Evolutionary conservation across 768 basidiomycete genomes (phyloP).

Genomic region (Russula ochroleuca): DNA sequence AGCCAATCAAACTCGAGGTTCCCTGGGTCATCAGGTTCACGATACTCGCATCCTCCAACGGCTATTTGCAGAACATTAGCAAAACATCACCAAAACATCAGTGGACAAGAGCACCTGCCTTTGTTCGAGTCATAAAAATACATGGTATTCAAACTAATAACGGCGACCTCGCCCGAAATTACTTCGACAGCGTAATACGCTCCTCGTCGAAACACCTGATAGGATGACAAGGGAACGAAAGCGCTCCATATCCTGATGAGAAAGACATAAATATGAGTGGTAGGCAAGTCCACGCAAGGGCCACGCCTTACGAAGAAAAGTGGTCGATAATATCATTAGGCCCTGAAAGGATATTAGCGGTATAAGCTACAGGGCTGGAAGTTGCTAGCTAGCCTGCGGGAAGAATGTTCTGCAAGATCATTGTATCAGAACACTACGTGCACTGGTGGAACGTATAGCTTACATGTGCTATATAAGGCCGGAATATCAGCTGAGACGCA

Average conservation of each 20-base stretch:
- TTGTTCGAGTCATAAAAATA: conserved; percentile 91
- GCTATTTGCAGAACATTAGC: conserved; percentile 40
- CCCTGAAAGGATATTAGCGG: conserved; percentile 37
- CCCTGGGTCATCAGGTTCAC: conserved; percentile 72
- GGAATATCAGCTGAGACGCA: conserved; percentile 17
- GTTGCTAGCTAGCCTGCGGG: conserved; percentile 45
- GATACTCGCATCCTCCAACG: conserved; percentile 67
- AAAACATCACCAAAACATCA: not conserved
- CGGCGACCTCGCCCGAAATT: conserved; percentile 67
- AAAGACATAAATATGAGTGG: not conserved
- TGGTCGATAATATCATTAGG: conserved; percentile 66
- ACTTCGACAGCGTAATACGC: conserved; percentile 81
- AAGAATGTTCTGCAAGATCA: conserved; percentile 54
- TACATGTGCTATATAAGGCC: conserved; percentile 51
- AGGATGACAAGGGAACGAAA: conserved; percentile 75
- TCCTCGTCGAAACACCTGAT: conserved; percentile 82
- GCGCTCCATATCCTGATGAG: conserved; percentile 60
- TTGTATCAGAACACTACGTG: conserved; percentile 7
- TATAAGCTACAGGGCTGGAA: not conserved
- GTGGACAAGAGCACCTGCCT: conserved; percentile 41
- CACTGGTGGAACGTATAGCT: conserved; percentile 26
- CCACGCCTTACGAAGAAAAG: conserved; percentile 55
- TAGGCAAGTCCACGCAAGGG: not conserved
- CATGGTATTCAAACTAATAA: conserved; percentile 83
- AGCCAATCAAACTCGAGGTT: conserved; percentile 88